Evolutionary conservation across 805 yeast genomes (phyloP).

Genomic region (Myxozyma nipponensis): DNA sequence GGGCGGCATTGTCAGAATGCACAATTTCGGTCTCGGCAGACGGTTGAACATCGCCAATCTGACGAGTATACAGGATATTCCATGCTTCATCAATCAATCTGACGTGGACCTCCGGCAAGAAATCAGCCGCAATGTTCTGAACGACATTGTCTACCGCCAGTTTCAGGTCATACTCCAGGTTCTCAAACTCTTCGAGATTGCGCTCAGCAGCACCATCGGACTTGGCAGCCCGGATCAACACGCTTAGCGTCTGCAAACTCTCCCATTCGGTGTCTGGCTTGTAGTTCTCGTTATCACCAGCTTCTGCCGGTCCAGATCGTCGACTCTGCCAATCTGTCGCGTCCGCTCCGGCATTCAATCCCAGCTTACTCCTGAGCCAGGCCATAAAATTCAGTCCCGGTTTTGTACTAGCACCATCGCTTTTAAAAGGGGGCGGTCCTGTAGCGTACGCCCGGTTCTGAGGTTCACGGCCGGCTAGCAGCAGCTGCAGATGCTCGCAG

Average conservation of each 20-base stretch:
- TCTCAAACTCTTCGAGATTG: constrained; percentile 3
- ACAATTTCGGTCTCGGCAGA: constrained; percentile 7
- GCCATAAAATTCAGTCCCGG: neutral
- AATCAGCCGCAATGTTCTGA: constrained; percentile 7
- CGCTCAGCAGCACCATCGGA: constrained; percentile 6
- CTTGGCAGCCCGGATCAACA: constrained; percentile 18
- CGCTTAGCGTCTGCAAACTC: constrained; percentile 18
- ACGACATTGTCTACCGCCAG: constrained; percentile 14
- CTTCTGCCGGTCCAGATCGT: neutral
- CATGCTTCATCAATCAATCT: constrained; percentile 24
- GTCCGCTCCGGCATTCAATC: neutral
- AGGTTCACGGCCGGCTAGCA: too few species aligned
- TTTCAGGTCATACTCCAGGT: constrained; percentile 18
- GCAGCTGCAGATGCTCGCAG: too few species aligned
- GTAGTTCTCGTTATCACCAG: constrained; percentile 1
- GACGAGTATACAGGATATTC: constrained; percentile 17
- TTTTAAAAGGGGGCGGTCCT: neutral
- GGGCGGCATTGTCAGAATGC: neutral
- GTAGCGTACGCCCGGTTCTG: neutral
- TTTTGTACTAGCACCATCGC: neutral
- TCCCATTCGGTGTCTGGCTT: constrained; percentile 27
- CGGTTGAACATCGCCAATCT: constrained; percentile 9
- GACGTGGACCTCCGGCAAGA: constrained; percentile 17
- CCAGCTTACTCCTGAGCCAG: neutral
- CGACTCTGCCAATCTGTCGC: neutral